Conservation (phyloP, 768 basidiomycete species). For the Pleurotus sapidus region DNA sequence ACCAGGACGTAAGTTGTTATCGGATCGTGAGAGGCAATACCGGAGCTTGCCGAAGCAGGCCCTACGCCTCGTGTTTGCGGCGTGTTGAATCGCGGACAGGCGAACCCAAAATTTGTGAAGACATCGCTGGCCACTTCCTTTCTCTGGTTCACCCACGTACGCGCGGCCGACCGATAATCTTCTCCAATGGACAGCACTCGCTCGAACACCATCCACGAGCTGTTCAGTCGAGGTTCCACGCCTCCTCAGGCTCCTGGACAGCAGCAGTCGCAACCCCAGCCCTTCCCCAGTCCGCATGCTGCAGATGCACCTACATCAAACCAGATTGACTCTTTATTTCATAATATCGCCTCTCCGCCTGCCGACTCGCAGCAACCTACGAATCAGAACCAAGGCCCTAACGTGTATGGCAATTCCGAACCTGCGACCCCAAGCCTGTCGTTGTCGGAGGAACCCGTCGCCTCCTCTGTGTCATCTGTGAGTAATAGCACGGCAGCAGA, state of each 20-base stretch:
- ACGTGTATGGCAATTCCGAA: slow-evolving; percentile 29
- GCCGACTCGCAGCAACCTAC: slow-evolving; percentile 36
- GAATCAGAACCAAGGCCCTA: slow-evolving; percentile 13
- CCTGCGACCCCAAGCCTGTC: slow-evolving; percentile 39
- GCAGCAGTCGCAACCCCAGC: slow-evolving; percentile 28
- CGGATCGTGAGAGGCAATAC: slow-evolving; percentile 1
- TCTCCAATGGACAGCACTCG: slow-evolving; percentile 36
- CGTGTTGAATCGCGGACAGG: slow-evolving; percentile 30
- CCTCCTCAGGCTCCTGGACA: slow-evolving; percentile 43
- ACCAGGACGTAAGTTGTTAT: slow-evolving; percentile 7
- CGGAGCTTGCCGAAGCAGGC: slow-evolving; percentile 28
- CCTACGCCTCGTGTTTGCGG: slow-evolving; percentile 41
- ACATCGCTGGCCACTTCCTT: slow-evolving; percentile 4
- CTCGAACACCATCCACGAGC: slow-evolving; percentile 38
- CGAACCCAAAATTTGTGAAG: slow-evolving; percentile 10
- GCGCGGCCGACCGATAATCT: not conserved
- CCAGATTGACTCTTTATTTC: slow-evolving; percentile 69
- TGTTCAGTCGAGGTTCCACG: slow-evolving; percentile 54
- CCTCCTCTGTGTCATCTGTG: slow-evolving; percentile 36
- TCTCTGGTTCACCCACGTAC: slow-evolving; percentile 4
- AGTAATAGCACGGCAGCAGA: slow-evolving; percentile 49
- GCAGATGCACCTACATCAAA: slow-evolving; percentile 46
- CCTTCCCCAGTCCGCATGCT: slow-evolving; percentile 33
- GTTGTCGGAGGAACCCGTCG: slow-evolving; percentile 42
- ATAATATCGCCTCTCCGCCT: slow-evolving; percentile 41